Base-by-base conservation (phyloP, 2,329 filamentous ascomycete genomes). In the Didymellaceae sp. region DNA sequence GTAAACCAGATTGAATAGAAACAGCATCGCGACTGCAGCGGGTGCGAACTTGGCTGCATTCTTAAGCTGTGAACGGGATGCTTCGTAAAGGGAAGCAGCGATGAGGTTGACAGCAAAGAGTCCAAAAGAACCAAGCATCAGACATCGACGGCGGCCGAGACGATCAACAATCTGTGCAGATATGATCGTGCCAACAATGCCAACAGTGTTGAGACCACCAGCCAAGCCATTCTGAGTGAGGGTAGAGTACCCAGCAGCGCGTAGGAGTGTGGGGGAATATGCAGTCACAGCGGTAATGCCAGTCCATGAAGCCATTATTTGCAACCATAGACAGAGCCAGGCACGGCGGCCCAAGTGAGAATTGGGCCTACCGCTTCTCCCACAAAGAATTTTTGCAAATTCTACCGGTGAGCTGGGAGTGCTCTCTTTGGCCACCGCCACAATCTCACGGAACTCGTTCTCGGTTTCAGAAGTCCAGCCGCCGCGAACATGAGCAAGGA, bases 151-250 rank as follows among this genome's bases (percentile, higher is more conserved):
- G 18, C 45, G 38, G n/a, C 45, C 45, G 14, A 49, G 31, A 32
- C 45, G 45, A 22, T 49, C 45, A 11, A 49, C 32, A 6, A 43
- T 38, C 11, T 37, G 22, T 2, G 37, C 45, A n/a, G 45, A 34
- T 17, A 41, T 35, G 4, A 35, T 41, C 7, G 45, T 49, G 16
- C 38, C 45, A 18, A 49, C n/a, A 11, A 49, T 49, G n/a, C 45
- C 45, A 7, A 49, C 37, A 6, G 39, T 49, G 62, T 81, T 82
- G 13, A 81, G 63, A 5, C 78, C 76, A 5, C 80, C 80, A 1
- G 79, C 75, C 8, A 82, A 74, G 26, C 79, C 76, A 42, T 77
- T 78, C 47, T 77, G 56, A 54, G 72, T 79, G 26, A 78, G 59
- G 4, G 69, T 64, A 55, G 59, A 70, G 54, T 72, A 75, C 3